Evolutionary conservation across 148 eudicot species (phyloP), one percentile per base, ranked within the genome.

Genomic region (Amaranthus palmeri): DNA sequence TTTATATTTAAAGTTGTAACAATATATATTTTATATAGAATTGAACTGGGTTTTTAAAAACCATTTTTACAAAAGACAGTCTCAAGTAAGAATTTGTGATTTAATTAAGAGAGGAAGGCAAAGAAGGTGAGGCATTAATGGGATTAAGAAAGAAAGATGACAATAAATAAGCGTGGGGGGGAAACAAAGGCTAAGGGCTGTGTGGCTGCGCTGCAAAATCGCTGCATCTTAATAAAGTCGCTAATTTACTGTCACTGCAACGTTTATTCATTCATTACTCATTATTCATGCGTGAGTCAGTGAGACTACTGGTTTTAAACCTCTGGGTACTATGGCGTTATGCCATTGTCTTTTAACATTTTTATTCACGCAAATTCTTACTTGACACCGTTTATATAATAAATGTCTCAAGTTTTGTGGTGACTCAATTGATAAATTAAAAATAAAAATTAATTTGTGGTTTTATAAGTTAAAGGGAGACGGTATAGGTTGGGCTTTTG

Each of bases 201-300:
- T 49, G 71, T 74, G 76, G 77, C 54, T 74, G 65, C 71, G 77
- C 77, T 74, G 71, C 65, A 66, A 66, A 54, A 46, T 4, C 77
- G 77, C 71, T 74, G 77, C 52, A 59, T 51, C 50, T 3, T 61
- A 41, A 61, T 62, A 72, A 60, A 51, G 57, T 13, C 68, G 36
- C 53, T 64, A 46, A 47, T 52, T 46, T 64, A 64, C 68, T 64
- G 52, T 64, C 68, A 45, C 36, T 52, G 18, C 10, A 8, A 25
- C 66, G 9, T 4, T 8, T n/a, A 40, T 62, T 41, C 2, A 10
- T 3, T 2, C 15, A 12, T 5, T 12, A 11, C 8, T 43, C 11
- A 14, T 43, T 62, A 4, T 64, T n/a, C 13, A 64, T 64, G 45
- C 68, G n/a, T 45, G 48, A 15, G 65, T 61, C 15, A 15, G 65